Conservation (phyloP, 805 yeast genomes). For the Saturnispora dispora region DNA sequence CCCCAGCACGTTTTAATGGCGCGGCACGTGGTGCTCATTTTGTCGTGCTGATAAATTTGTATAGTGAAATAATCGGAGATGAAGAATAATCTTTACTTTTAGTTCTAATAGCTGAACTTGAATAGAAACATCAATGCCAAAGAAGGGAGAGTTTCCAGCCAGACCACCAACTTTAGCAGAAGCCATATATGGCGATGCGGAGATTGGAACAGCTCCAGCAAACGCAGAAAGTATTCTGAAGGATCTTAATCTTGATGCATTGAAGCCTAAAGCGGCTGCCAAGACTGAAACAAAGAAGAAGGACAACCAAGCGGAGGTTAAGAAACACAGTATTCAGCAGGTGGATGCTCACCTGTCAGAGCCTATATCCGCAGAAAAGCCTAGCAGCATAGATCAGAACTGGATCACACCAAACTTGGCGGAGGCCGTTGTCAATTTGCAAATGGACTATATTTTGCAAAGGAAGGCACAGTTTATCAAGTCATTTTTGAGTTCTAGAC, state of each 20-base stretch:
- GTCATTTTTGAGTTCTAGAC: constrained; percentile 38
- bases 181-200: constrained; percentile 9
- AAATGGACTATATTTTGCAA: constrained; percentile 50
- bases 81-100: neutral
- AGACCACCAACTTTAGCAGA: constrained; percentile 16
- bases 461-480: constrained; percentile 40
- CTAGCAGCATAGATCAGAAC: constrained; percentile 43
- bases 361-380: constrained; percentile 44
- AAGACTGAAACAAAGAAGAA: neutral
- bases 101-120: neutral
- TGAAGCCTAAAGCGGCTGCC: neutral
- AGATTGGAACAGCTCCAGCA: constrained; percentile 10
- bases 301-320: neutral
- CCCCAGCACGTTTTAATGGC: neutral
- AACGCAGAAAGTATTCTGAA: constrained; percentile 8
- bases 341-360: constrained; percentile 5
- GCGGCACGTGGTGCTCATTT: constrained; percentile 1
- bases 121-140: constrained; percentile 2
- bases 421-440: constrained; percentile 51
- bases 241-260: constrained; percentile 6
- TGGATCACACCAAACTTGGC: constrained; percentile 47
- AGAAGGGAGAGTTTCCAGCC: constrained; percentile 14
- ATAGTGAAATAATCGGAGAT: neutral
- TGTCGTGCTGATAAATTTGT: neutral
- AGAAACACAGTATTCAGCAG: constrained; percentile 7